These are phyloP conservation scores for Crataegus laevigata DNA, from an alignment of 306 rosid species.

Conservation along the genomic window DNA sequence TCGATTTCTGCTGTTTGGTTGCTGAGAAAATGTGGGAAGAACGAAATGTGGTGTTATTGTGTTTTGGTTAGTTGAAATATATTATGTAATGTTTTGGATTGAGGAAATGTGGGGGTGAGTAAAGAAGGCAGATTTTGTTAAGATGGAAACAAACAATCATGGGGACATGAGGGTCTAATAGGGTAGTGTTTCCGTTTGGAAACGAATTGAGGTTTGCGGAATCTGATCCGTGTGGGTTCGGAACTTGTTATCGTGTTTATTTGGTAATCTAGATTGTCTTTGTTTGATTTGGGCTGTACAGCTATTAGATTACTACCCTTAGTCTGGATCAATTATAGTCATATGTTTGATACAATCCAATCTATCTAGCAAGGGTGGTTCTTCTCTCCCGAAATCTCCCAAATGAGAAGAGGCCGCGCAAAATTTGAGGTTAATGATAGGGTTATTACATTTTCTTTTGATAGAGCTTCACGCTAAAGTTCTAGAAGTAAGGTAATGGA, in stretches of 20 bases:
- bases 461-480: not conserved
- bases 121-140: conserved; percentile 1
- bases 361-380: not conserved
- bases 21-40: conserved; percentile 10
- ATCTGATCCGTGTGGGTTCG: conserved; percentile 15
- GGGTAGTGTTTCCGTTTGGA: not conserved
- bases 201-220: not conserved
- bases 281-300: not conserved
- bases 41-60: not conserved
- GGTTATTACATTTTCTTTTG: not conserved
- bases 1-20: conserved; percentile 16
- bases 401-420: not conserved
- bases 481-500: not conserved
- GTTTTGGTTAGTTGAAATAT: not conserved
- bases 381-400: not conserved
- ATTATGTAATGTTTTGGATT: not conserved
- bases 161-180: conserved; percentile 2
- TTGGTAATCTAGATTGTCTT: not conserved
- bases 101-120: not conserved
- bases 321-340: not conserved
- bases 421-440: not conserved
- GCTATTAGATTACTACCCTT: not conserved
- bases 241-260: not conserved
- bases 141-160: conserved; percentile 1
- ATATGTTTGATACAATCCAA: not conserved